Evolutionary conservation across 2,329 filamentous ascomycete genomes (phyloP).

Genomic region (Fusarium sp.): DNA sequence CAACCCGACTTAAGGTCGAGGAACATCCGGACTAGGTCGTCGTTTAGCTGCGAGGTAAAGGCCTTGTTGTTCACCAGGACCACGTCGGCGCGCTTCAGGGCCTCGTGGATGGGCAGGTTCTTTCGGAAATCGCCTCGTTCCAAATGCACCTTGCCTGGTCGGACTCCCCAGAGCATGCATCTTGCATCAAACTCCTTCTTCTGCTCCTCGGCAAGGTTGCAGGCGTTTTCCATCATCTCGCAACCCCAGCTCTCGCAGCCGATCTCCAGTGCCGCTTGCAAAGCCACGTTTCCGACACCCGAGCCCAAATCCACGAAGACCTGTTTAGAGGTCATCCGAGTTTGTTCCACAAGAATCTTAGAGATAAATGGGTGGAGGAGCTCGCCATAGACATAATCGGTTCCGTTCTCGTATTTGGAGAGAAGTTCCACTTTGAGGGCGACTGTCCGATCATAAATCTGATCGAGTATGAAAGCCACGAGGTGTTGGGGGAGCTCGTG

Average conservation of each 20-base stretch:
- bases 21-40: constrained; percentile 88
- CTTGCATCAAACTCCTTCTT: constrained; percentile 87
- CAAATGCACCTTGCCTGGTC: constrained; percentile 83
- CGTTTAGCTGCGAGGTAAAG: constrained; percentile 90
- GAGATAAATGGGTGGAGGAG: constrained; percentile 88
- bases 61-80: constrained; percentile 98
- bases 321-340: constrained; percentile 83
- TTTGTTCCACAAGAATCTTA: constrained; percentile 82
- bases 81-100: constrained; percentile 90
- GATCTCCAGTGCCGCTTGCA: constrained; percentile 93
- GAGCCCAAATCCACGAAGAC: constrained; percentile 96
- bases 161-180: constrained; percentile 90
- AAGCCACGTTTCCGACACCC: constrained; percentile 94
- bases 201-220: constrained; percentile 84
- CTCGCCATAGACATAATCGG: constrained; percentile 96
- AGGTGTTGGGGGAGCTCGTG: constrained; percentile 80
- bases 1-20: constrained; percentile 92
- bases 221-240: constrained; percentile 95
- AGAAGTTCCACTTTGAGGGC: constrained; percentile 89
- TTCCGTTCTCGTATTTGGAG: constrained; percentile 88
- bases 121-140: constrained; percentile 88
- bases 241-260: constrained; percentile 97
- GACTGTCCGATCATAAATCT: constrained; percentile 93
- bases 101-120: constrained; percentile 77
- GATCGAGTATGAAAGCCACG: constrained; percentile 85